phyloP scores from a whole-genome alignment of 1,284 basidiomycete species.

The Sporisorium scitamineum region DNA sequence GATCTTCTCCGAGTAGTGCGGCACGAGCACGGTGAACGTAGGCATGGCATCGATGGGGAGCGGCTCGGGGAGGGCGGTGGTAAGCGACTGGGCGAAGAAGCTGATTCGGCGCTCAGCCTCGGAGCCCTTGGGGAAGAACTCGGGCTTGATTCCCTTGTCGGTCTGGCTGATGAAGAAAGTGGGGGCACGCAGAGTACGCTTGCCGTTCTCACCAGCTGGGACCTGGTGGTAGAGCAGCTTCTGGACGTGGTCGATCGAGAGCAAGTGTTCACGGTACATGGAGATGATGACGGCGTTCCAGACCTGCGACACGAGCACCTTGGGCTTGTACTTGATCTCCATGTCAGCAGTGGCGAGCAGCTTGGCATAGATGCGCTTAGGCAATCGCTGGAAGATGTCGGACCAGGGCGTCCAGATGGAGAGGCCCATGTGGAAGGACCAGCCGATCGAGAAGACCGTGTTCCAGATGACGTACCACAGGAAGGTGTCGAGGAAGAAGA shows the following conservation, averaged over 20 bases:
- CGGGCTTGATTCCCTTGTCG: conserved; percentile 67
- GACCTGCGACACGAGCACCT: conserved; percentile 69
- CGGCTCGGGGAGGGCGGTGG: conserved; percentile 66
- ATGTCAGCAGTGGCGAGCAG: conserved; percentile 68
- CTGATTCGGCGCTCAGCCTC: conserved; percentile 69
- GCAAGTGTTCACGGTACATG: conserved; percentile 69
- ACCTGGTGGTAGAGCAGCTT: conserved; percentile 69
- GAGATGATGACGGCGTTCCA: conserved; percentile 70
- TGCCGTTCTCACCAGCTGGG: conserved; percentile 67
- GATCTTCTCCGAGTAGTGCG: conserved; percentile 69
- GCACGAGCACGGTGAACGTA: conserved; percentile 68
- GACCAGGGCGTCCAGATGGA: conserved; percentile 70
- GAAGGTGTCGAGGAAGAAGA: conserved; percentile 70
- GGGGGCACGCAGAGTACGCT: conserved; percentile 68
- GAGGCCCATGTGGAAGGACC: conserved; percentile 68
- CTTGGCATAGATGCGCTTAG: conserved; percentile 70
- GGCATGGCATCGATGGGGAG: conserved; percentile 69
- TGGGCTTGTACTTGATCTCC: conserved; percentile 70
- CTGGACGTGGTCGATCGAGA: conserved; percentile 69
- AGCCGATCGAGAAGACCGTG: conserved; percentile 69
- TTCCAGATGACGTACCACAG: conserved; percentile 70
- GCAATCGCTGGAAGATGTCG: conserved; percentile 69
- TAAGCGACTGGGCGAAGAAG: conserved; percentile 69
- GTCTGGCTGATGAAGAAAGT: conserved; percentile 69
- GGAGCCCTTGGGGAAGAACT: conserved; percentile 69